phyloP scores from a whole-genome alignment of 495 filamentous ascomycete genomes.

The Echria macrotheca region DNA sequence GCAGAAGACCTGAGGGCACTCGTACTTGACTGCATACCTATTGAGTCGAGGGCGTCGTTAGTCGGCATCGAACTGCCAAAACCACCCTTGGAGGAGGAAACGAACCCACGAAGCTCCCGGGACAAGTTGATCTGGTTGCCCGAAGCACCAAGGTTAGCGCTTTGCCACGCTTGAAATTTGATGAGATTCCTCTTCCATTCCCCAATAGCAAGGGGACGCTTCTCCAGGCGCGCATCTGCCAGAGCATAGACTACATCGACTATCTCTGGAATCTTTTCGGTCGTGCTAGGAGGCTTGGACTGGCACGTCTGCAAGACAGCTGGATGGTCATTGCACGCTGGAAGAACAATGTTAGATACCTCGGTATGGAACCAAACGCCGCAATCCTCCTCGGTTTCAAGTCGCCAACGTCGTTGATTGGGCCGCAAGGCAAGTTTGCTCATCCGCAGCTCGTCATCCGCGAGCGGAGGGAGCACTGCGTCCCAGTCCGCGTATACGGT shows the following conservation, averaged over 20 bases:
- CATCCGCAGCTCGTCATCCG: background rate
- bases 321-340: background rate
- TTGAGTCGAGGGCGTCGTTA: background rate
- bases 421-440: background rate
- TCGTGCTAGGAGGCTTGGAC: background rate
- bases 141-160: background rate
- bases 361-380: background rate
- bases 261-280: background rate
- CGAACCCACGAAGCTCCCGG: constrained; percentile 17
- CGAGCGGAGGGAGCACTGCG: background rate
- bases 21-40: constrained; percentile 10
- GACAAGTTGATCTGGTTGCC: constrained; percentile 9
- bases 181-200: constrained; percentile 2
- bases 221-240: background rate
- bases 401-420: background rate
- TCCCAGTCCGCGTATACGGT: background rate
- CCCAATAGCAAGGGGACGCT: background rate
- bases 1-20: constrained; percentile 12
- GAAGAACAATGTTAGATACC: background rate
- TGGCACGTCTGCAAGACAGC: background rate
- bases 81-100: background rate
- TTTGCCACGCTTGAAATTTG: background rate
- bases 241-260: background rate
- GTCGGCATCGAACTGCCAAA: background rate
- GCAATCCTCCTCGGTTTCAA: constrained; percentile 4